Evolutionary conservation across 331 rosid genomes (phyloP), one percentile per base, ranked within the genome.

Genomic region (Quercus phellos): DNA sequence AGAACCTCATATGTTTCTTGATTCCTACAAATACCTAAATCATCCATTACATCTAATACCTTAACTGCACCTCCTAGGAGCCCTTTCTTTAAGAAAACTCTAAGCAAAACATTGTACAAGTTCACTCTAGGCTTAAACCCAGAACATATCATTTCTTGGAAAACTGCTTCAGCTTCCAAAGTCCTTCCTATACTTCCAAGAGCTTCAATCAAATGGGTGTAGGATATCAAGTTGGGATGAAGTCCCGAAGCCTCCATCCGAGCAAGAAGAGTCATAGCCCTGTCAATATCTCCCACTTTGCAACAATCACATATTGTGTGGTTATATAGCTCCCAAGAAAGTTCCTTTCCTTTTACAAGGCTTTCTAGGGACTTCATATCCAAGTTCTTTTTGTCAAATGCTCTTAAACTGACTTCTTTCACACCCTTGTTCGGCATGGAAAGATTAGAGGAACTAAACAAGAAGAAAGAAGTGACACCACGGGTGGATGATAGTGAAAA

Each of bases 11-110:
- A 88, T 5, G 90, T 91, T 71, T 87, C 90, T 72, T 61, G 80
- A 76, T 79, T 87, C 63, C 70, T 84, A 74, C 76, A 58, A 26
- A 80, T 60, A 60, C 82, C 86, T 6, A 74, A 81, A 59, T 78
- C 81, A 14, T 60, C 82, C 94, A 90, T 91, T 66, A 79, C 86
- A 68, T 30, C 32, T 76, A 88, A 77, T 73, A 87, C 81, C 67
- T 68, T 79, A 73, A 72, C 53, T 3, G 86, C 90, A 66, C 84
- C 86, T 79, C 84, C 88, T 67, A 90, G 83, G 58, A 88, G 89
- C 67, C 94, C 93, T 87, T 88, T 90, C 89, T 83, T 91, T 85
- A 90, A 88, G 46, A 82, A 88, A 79, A 90, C 90, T 87, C 84
- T 88, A 43, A 91, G 89, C 83, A 91, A 78, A 70, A 71, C 88